A percentile compares a stretch with the other conserved stretches of the same genome.
phyloP scores from a whole-genome alignment of 495 filamentous ascomycete species.

The Xylaria acuta region DNA sequence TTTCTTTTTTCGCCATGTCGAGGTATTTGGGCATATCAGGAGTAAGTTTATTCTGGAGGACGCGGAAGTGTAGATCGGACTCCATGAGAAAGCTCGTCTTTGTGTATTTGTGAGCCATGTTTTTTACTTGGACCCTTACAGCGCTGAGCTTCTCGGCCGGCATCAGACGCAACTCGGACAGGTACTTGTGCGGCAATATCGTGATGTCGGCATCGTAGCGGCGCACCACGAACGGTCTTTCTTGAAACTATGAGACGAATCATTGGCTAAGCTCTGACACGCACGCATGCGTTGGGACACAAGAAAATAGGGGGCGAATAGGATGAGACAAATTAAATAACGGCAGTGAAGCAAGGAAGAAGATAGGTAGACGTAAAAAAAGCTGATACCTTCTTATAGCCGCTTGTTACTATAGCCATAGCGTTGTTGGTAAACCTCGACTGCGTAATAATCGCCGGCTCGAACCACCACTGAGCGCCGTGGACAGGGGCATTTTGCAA shows the following conservation, averaged over 20 bases:
- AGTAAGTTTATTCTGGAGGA: not conserved
- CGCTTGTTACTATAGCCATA: not conserved
- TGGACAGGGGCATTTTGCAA: not conserved
- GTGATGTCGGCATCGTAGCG: not conserved
- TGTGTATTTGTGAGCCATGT: conserved; percentile 9
- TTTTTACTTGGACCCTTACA: not conserved
- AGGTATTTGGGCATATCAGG: conserved; percentile 3
- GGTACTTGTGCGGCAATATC: not conserved
- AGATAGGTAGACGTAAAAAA: not conserved
- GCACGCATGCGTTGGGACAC: not conserved
- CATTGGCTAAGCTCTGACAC: not conserved
- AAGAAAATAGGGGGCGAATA: not conserved
- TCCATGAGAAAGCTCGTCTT: not conserved
- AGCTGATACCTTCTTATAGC: not conserved
- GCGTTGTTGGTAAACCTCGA: not conserved
- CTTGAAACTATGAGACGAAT: not conserved
- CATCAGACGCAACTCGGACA: not conserved
- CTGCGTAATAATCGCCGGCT: not conserved
- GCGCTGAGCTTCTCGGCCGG: conserved; percentile 5
- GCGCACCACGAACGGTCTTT: conserved; percentile 1
- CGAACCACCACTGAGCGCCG: not conserved
- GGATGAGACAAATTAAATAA: not conserved
- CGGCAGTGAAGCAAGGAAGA: not conserved
- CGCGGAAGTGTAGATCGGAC: not conserved
- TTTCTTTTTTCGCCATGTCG: not conserved